Evolutionary conservation across 2,329 filamentous ascomycete species (phyloP), one percentile per base, ranked within the genome.

Genomic region (Nemania sp.): DNA sequence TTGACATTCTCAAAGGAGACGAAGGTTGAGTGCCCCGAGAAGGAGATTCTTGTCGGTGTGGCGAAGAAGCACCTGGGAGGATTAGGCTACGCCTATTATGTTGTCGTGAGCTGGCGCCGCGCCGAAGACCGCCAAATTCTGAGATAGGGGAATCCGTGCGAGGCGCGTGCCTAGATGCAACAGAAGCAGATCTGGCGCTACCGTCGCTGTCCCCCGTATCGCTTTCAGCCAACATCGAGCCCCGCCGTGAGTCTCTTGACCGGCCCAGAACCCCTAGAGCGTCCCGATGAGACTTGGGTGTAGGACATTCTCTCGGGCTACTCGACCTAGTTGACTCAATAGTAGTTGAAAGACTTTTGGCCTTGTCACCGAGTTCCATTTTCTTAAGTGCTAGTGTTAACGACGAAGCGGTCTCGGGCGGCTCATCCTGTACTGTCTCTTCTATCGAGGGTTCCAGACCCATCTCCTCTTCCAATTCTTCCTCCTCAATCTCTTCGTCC

Each of bases 101-200:
- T 65, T 96, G 92, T 59, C 90, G 85, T 43, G 90, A 88, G 72
- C 90, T 94, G 34, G 90, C 87, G 49, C 91, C 87, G 60, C 91
- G 85, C 63, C 89, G 85, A 20, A 97, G 79, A 66, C 87, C 84
- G 54, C 90, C 88, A 70, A 93, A 87, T 62, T 98, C 95, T 5
- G 92, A 96, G 18, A 91, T 89, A 2, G 95, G 95, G 0, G 95
- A 99, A 63, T 97, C 93, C 1, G 91, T 93, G 65, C 92, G 84
- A 47, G 87, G 80, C 11, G 86, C 86, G 35, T 79, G 79, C 11
- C 87, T 83, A 3, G 91, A 89, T 51, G 91, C 79, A 3, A 90
- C 80, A 0, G 92, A 96, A 2, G 87, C 86, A 1, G 94, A 98
- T 45, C 90, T 86, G 55, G 92, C 83, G 73, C 93, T 98, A 56